A percentile compares a stretch with the other conserved stretches of the same genome.
phyloP scores from a whole-genome alignment of 345 rosid species.

The Carallia brachiata region DNA sequence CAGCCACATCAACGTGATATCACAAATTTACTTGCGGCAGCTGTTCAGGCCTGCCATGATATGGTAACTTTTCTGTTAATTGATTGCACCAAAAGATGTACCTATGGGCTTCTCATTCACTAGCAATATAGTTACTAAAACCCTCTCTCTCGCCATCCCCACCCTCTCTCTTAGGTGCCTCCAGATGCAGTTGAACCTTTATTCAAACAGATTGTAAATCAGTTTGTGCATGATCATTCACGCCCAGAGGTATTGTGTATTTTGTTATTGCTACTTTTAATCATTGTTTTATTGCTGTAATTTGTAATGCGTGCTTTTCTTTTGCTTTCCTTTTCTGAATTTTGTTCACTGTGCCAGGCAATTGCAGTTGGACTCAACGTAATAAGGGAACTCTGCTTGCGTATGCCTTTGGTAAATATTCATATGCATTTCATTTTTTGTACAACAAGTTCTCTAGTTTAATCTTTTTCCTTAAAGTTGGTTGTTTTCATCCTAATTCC shows the following conservation, averaged over 20 bases:
- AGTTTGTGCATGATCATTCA: constrained; percentile 87
- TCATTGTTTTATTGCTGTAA: not conserved
- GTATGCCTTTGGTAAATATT: constrained; percentile 75
- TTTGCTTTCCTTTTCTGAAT: not conserved
- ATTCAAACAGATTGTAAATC: constrained; percentile 88
- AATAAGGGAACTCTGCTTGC: constrained; percentile 86
- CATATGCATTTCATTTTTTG: not conserved
- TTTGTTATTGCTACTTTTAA: constrained; percentile 13
- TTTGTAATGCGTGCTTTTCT: not conserved
- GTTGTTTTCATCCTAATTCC: constrained; percentile 22
- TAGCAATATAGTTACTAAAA: not conserved
- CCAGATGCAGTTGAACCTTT: constrained; percentile 98
- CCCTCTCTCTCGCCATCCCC: not conserved
- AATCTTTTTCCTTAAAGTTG: not conserved
- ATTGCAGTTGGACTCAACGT: constrained; percentile 92
- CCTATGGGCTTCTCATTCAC: not conserved
- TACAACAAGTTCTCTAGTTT: not conserved
- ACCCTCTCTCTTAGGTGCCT: constrained; percentile 54
- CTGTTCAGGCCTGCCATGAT: constrained; percentile 96
- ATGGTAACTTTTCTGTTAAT: constrained; percentile 54
- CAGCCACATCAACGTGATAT: constrained; percentile 95
- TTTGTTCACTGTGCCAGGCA: constrained; percentile 42
- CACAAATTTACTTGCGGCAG: constrained; percentile 90
- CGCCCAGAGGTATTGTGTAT: constrained; percentile 75
- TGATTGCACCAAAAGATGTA: constrained; percentile 6